phyloP scores from a whole-genome alignment of 306 rosid genomes.

The Glycyrrhiza uralensis region DNA sequence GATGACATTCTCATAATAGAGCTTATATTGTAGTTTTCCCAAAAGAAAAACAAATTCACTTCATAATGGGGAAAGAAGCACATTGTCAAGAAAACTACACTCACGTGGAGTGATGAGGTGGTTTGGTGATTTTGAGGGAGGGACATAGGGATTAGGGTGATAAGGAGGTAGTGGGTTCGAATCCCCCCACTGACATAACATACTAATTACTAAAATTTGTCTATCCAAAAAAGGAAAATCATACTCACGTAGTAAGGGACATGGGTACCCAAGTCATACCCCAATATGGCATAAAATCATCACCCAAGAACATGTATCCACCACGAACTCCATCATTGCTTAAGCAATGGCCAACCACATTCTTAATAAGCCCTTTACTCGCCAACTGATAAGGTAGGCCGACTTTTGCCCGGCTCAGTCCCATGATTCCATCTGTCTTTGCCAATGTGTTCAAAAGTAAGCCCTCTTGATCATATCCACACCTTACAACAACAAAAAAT shows the following conservation, averaged over 20 bases:
- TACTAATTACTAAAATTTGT: too few species aligned
- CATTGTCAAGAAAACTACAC: constrained; percentile 21
- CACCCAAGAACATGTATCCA: constrained; percentile 84
- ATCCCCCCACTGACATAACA: too few species aligned
- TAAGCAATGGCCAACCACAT: constrained; percentile 79
- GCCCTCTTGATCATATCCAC: constrained; percentile 92
- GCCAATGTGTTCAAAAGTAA: constrained; percentile 51
- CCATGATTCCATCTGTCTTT: constrained; percentile 82
- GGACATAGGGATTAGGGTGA: too few species aligned
- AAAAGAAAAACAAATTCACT: background rate
- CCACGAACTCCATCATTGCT: constrained; percentile 49
- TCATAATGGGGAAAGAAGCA: background rate
- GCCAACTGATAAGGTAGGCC: constrained; percentile 72
- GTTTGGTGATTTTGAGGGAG: too few species aligned
- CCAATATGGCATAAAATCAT: constrained; percentile 63
- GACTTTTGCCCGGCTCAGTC: constrained; percentile 64
- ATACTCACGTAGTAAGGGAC: constrained; percentile 58
- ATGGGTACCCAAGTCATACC: constrained; percentile 83
- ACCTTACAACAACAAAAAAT: constrained; percentile 46
- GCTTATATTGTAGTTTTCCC: background rate
- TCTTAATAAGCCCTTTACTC: constrained; percentile 64
- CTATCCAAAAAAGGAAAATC: too few species aligned
- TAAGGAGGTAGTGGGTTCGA: too few species aligned
- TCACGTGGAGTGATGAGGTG: too few species aligned
- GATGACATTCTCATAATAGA: background rate